Percentiles rank a stretch among this genome's conserved stretches.
phyloP scores from a whole-genome alignment of 2,329 filamentous ascomycete species.

The Neoarthrinium moseri region DNA sequence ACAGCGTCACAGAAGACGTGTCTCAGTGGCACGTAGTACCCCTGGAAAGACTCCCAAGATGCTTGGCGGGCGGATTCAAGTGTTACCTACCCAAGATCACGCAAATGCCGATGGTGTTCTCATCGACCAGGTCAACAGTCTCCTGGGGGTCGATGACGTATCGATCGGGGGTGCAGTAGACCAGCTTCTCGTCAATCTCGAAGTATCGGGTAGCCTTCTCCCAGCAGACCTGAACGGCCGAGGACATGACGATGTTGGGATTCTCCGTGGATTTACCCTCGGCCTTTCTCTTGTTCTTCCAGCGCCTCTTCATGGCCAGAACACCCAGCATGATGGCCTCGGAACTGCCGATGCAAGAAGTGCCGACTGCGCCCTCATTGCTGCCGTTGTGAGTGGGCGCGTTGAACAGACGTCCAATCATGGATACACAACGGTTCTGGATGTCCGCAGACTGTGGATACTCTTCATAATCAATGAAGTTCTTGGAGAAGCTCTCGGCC shows the following conservation, averaged over 20 bases:
- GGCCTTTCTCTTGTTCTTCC: conserved; percentile 82
- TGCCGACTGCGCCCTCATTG: conserved; percentile 71
- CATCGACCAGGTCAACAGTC: conserved; percentile 60
- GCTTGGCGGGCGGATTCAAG: no score
- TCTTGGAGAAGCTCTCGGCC: conserved; percentile 88
- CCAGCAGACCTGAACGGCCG: conserved; percentile 96
- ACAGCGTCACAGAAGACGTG: background rate
- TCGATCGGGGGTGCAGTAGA: conserved; percentile 60
- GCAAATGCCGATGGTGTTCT: conserved; percentile 87
- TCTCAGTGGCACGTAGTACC: no score
- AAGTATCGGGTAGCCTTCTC: conserved; percentile 90
- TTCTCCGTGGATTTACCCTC: conserved; percentile 77
- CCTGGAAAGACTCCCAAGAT: no score
- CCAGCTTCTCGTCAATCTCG: conserved; percentile 86
- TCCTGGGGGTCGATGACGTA: conserved; percentile 64
- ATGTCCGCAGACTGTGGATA: conserved; percentile 80
- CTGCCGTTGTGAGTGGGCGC: conserved; percentile 57
- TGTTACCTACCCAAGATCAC: conserved; percentile 72
- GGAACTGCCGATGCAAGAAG: conserved; percentile 84
- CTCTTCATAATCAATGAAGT: conserved; percentile 90
- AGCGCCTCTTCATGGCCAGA: conserved; percentile 92
- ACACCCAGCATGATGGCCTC: conserved; percentile 84
- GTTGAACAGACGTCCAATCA: conserved; percentile 89
- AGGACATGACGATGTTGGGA: conserved; percentile 95
- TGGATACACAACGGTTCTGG: conserved; percentile 88